Conservation (phyloP, 202 grass and related monocot species). For the Digitaria exilis region DNA sequence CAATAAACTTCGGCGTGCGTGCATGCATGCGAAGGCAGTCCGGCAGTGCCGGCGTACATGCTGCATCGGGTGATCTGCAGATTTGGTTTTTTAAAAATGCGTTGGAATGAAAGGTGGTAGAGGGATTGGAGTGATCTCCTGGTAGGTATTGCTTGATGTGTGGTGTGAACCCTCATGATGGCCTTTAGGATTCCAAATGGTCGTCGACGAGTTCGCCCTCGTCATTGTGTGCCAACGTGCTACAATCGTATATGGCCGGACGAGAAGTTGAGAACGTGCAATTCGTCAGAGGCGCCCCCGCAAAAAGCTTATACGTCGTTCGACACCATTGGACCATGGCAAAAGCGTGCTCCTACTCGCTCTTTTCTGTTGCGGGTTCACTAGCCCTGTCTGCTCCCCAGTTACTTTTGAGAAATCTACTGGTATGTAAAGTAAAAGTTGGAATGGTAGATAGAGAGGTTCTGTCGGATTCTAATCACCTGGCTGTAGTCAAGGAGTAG, state of each 20-base stretch:
- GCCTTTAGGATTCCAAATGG: slow-evolving; percentile 37
- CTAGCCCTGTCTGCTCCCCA: background rate
- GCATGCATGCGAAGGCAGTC: background rate
- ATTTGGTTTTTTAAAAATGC: slow-evolving; percentile 28
- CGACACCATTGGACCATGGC: background rate
- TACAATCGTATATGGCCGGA: background rate
- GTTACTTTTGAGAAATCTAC: slow-evolving; percentile 14
- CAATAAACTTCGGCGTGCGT: background rate
- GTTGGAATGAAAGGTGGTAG: background rate
- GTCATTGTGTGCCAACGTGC: slow-evolving; percentile 21
- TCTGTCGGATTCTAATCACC: background rate
- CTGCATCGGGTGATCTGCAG: slow-evolving; percentile 10
- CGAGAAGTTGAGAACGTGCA: slow-evolving; percentile 13
- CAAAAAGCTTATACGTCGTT: background rate
- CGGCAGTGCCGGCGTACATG: background rate
- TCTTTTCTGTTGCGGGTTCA: slow-evolving; percentile 23
- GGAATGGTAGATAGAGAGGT: background rate
- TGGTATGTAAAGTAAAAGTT: background rate
- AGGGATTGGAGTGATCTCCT: background rate
- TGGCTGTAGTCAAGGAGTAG: too few relatives aligned
- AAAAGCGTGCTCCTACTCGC: background rate
- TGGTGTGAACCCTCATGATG: background rate
- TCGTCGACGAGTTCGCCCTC: background rate
- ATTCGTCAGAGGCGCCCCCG: slow-evolving; percentile 15
- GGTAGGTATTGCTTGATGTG: background rate